Evolutionary conservation across 441 rosid genomes (phyloP), one percentile per base, ranked within the genome.

Genomic region (Dalechampia spathulata): DNA sequence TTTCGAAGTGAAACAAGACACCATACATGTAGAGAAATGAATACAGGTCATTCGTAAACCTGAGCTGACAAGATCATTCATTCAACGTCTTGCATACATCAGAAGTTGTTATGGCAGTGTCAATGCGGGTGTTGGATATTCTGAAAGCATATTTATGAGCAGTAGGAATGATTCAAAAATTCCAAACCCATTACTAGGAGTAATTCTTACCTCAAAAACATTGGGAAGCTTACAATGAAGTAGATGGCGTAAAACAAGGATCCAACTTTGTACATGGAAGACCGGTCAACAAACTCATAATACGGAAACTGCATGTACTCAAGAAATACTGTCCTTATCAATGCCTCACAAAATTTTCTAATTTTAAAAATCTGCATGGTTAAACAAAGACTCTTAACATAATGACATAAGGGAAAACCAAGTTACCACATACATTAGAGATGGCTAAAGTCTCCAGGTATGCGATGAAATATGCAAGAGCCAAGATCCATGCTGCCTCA

Each of bases 211-310:
- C 99, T 89, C 67, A 85, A 69, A 71, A 93, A 93, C 99, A 93
- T 93, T 26, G 99, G 97, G 67, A 93, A 93, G 85, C 99, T 93
- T 37, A 93, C 97, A 37, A 93, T 9, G 79, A 93, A 90, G 81
- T 90, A 93, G 68, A 87, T 85, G 52, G 99, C 97, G 63, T 93
- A 93, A 75, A 93, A 93, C 74, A 93, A 70, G 49, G 87, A 93
- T 19, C 99, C 99, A 69, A 93, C 93, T 78, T 61, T 83, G 73
- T 93, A 93, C 99, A 93, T 93, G 57, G 87, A 83, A 48, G 79
- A 87, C 58, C 99, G 88, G 65, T 93, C 99, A 70, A 90, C 96
- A 50, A 93, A 93, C 47, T 83, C 88, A 17, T 93, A 93, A 66
- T 93, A 93, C 21, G 97, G 99, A 70, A 93, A 93, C 99, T 93